phyloP scores from a whole-genome alignment of 2,329 filamentous ascomycete genomes.

The Claviceps africana region DNA sequence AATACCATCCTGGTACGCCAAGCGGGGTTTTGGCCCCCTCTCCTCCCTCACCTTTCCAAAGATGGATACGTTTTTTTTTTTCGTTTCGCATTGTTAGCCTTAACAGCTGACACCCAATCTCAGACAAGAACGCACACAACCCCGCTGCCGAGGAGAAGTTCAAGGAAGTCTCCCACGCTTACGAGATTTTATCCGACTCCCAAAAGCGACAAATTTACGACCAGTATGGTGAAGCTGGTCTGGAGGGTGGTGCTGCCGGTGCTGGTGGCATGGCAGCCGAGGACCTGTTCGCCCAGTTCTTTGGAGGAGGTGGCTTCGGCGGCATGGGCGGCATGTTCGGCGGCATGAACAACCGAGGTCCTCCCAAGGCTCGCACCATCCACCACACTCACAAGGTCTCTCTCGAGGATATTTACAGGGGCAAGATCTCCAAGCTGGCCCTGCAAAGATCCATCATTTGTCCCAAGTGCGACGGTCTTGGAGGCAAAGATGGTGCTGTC shows the following conservation, averaged over 20 bases:
- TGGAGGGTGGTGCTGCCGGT: conserved; percentile 72
- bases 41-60: too few relatives aligned
- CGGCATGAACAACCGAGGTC: conserved; percentile 61
- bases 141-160: conserved; percentile 92
- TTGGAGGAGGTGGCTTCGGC: conserved; percentile 56
- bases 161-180: conserved; percentile 92
- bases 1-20: conserved; percentile 68
- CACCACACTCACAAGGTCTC: conserved; percentile 98
- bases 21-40: too few relatives aligned
- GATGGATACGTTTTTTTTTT: too few relatives aligned
- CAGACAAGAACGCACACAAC: conserved; percentile 94
- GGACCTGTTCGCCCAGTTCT: conserved; percentile 95
- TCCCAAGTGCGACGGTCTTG: conserved; percentile 81
- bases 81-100: neutral
- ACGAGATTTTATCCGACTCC: conserved; percentile 83
- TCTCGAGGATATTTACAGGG: conserved; percentile 93
- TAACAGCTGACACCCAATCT: neutral
- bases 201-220: conserved; percentile 91
- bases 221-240: conserved; percentile 91
- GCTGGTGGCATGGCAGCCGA: conserved; percentile 84
- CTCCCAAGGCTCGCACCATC: conserved; percentile 82
- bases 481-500: conserved; percentile 95
- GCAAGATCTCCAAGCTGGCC: conserved; percentile 94
- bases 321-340: conserved; percentile 63
- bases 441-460: conserved; percentile 97